Conservation (phyloP, 148 eudicot species). For the Selenicereus undatus region DNA sequence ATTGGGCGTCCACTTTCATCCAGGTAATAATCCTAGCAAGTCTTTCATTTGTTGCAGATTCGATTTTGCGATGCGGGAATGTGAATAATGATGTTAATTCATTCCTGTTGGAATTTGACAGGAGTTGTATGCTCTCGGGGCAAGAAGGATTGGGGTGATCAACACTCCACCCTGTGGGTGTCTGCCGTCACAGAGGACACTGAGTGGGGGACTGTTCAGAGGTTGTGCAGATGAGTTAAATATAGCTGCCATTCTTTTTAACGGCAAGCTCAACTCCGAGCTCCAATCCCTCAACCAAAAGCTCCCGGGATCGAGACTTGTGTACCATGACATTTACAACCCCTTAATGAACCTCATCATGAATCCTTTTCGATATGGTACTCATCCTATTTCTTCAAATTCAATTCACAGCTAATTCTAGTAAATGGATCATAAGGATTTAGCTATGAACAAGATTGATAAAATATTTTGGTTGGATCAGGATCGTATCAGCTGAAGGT, state of each 20-base stretch:
- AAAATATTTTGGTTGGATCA: too few species aligned
- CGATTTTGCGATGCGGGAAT: not conserved
- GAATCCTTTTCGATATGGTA: slow-evolving; percentile 52
- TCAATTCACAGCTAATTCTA: not conserved
- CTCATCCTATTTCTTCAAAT: not conserved
- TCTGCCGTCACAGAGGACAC: slow-evolving; percentile 60
- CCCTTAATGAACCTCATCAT: slow-evolving; percentile 39
- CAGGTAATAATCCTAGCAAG: slow-evolving; percentile 15
- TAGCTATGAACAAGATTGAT: too few species aligned
- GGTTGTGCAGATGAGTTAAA: slow-evolving; percentile 42
- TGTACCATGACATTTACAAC: slow-evolving; percentile 44
- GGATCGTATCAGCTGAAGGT: too few species aligned
- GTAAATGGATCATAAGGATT: not conserved
- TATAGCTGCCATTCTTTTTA: slow-evolving; percentile 44
- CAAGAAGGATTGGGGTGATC: slow-evolving; percentile 48
- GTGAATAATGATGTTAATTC: not conserved
- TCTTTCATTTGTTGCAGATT: not conserved
- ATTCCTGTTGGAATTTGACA: not conserved
- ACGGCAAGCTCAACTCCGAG: slow-evolving; percentile 34
- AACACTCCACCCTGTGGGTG: slow-evolving; percentile 63
- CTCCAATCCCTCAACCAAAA: slow-evolving; percentile 32
- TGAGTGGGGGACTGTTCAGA: slow-evolving; percentile 42
- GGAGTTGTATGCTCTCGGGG: slow-evolving; percentile 56
- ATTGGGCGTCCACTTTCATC: slow-evolving; percentile 31
- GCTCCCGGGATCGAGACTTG: slow-evolving; percentile 32